A percentile compares a stretch with the other conserved stretches of the same genome.
Conservation (phyloP, 2,329 filamentous ascomycete genomes). For the Fusarium sarcochroum region DNA sequence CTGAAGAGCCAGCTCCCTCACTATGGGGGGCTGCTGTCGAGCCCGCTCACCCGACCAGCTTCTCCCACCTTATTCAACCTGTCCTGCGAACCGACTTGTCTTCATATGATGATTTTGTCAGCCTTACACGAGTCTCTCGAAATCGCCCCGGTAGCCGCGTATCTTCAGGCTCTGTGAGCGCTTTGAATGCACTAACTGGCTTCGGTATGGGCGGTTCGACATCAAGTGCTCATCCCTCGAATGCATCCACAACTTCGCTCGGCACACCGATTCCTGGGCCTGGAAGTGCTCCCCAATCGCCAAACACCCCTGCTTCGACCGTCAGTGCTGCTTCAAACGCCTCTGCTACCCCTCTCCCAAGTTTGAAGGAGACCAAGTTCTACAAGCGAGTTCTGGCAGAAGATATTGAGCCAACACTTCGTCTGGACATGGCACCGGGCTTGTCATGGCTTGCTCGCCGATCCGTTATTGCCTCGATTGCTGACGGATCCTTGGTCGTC, state of each 20-base stretch:
- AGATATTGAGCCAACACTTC: conserved; percentile 93
- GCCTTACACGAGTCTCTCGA: conserved; percentile 78
- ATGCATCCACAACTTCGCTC: conserved; percentile 72
- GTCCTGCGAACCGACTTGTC: conserved; percentile 85
- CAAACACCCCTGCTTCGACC: conserved; percentile 69
- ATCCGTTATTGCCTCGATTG: conserved; percentile 85
- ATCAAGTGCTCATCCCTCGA: conserved; percentile 66
- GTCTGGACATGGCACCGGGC: conserved; percentile 89
- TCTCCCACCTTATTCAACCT: conserved; percentile 86
- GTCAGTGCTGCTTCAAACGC: conserved; percentile 61
- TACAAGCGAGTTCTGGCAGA: conserved; percentile 91
- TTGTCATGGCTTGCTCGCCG: conserved; percentile 94
- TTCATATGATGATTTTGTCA: conserved; percentile 87
- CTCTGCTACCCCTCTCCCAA: conserved; percentile 60
- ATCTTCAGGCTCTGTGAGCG: conserved; percentile 76
- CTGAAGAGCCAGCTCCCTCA: conserved; percentile 54
- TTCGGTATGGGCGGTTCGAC: conserved; percentile 62
- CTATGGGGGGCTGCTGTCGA: conserved; percentile 56
- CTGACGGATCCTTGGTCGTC: conserved; percentile 87
- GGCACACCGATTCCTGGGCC: conserved; percentile 63
- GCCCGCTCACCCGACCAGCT: conserved; percentile 73
- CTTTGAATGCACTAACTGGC: conserved; percentile 60
- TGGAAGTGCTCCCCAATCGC: conserved; percentile 70
- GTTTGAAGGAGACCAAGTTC: conserved; percentile 91
- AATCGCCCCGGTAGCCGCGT: conserved; percentile 73